These are phyloP conservation scores for Claviceps citrina DNA, from an alignment of 2,329 filamentous ascomycete species.

Conservation along the genomic window DNA sequence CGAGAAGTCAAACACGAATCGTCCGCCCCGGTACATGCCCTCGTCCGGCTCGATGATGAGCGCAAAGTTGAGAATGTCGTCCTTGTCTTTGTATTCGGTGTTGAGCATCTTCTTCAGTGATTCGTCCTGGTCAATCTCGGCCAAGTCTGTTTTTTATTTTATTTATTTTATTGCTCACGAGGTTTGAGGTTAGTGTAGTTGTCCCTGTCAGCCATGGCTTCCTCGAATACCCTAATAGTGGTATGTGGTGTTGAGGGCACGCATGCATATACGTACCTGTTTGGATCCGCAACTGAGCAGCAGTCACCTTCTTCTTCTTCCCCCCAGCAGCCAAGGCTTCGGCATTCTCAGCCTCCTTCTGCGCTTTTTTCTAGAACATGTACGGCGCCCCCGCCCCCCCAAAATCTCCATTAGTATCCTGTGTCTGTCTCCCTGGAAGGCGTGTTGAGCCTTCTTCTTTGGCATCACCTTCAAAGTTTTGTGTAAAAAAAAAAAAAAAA, in stretches of 20 bases:
- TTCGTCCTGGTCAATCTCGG: conserved; percentile 40
- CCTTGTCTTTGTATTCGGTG: conserved; percentile 65
- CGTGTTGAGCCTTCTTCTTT: background rate
- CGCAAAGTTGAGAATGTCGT: conserved; percentile 74
- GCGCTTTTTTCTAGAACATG: conserved; percentile 67
- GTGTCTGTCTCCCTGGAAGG: too few relatives aligned
- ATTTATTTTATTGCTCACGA: too few relatives aligned
- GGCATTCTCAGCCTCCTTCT: conserved; percentile 83
- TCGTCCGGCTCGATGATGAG: conserved; percentile 75
- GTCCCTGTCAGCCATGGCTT: background rate
- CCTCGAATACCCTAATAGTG: too few relatives aligned
- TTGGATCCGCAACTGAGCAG: conserved; percentile 86
- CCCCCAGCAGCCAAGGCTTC: conserved; percentile 51
- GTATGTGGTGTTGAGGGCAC: too few relatives aligned
- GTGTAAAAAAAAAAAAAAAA: too few relatives aligned
- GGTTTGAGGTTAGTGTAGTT: too few relatives aligned
- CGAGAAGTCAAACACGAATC: conserved; percentile 78
- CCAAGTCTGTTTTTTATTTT: conserved; percentile 45
- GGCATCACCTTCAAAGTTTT: background rate
- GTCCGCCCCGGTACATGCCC: conserved; percentile 73
- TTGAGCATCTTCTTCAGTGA: conserved; percentile 67
- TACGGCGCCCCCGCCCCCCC: too few relatives aligned
- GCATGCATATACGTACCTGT: conserved; percentile 54
- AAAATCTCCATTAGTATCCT: too few relatives aligned
- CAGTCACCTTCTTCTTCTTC: conserved; percentile 98